phyloP scores from a whole-genome alignment of 2,329 filamentous ascomycete species.

The Graphiopsis chlorocephala region DNA sequence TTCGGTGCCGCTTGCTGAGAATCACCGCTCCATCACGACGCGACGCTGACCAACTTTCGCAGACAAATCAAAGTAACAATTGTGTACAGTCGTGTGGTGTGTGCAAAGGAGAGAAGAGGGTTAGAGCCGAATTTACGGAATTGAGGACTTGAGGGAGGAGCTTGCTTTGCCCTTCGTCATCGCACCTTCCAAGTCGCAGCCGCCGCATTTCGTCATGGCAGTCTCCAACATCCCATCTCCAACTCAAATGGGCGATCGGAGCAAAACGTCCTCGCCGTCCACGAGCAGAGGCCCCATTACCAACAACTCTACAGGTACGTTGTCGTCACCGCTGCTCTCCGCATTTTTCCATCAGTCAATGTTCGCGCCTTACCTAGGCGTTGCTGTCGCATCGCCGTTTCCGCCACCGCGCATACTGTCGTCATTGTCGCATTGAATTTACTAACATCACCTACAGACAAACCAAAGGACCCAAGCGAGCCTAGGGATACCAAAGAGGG shows the following conservation, averaged over 20 bases:
- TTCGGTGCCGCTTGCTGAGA: conserved; percentile 9
- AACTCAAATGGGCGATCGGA: conserved; percentile 8
- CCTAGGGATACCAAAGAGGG: conserved; percentile 15
- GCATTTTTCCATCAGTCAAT: background rate
- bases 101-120: background rate
- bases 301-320: conserved; percentile 13
- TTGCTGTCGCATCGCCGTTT: background rate
- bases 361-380: background rate
- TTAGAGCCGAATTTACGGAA: background rate
- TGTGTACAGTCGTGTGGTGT: background rate
- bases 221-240: background rate
- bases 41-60: background rate
- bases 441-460: conserved; percentile 11
- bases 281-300: background rate
- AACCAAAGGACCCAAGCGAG: conserved; percentile 5
- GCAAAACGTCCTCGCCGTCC: conserved; percentile 10
- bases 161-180: conserved; percentile 6
- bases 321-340: background rate
- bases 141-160: background rate
- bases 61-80: background rate
- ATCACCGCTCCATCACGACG: conserved; percentile 7
- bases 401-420: background rate
- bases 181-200: background rate
- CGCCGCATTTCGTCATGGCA: background rate
- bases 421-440: conserved; percentile 8